A percentile compares a stretch with the other conserved stretches of the same genome.
Evolutionary conservation across 257 asterid genomes (phyloP).

Genomic region (Salvia miltiorrhiza): DNA sequence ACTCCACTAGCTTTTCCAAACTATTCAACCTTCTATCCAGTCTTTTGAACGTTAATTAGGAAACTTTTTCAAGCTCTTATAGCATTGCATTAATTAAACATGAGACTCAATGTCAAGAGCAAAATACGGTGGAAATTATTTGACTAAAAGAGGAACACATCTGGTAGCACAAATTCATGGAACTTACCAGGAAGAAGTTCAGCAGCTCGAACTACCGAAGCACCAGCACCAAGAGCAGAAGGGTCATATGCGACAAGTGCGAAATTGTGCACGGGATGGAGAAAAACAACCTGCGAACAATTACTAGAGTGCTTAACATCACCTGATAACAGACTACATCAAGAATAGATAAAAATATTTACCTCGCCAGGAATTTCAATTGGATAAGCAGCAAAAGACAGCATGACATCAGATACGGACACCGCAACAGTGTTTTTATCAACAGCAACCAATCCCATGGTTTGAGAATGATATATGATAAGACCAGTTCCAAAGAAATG

Average conservation of each 20-base stretch:
- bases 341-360: conserved; percentile 23
- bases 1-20: neutral
- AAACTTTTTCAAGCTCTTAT: neutral
- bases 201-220: conserved; percentile 88
- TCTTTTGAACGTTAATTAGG: neutral
- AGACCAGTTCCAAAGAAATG: conserved; percentile 97
- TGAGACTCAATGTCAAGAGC: neutral
- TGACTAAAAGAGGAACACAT: conserved; percentile 2
- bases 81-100: conserved; percentile 1
- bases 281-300: conserved; percentile 82
- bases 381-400: conserved; percentile 98
- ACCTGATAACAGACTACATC: conserved; percentile 10
- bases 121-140: neutral
- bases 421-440: conserved; percentile 98
- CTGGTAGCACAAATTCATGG: conserved; percentile 1
- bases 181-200: conserved; percentile 91
- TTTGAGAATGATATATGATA: conserved; percentile 79
- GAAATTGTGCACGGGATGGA: conserved; percentile 96
- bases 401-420: conserved; percentile 93
- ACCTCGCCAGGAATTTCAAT: conserved; percentile 99
- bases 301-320: conserved; percentile 16
- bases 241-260: conserved; percentile 97
- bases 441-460: conserved; percentile 91
- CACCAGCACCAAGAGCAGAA: conserved; percentile 80
- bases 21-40: conserved; percentile 12